Evolutionary conservation across 768 basidiomycete genomes (phyloP), one percentile per base, ranked within the genome.

Genomic region (Naganishia friedmannii): DNA sequence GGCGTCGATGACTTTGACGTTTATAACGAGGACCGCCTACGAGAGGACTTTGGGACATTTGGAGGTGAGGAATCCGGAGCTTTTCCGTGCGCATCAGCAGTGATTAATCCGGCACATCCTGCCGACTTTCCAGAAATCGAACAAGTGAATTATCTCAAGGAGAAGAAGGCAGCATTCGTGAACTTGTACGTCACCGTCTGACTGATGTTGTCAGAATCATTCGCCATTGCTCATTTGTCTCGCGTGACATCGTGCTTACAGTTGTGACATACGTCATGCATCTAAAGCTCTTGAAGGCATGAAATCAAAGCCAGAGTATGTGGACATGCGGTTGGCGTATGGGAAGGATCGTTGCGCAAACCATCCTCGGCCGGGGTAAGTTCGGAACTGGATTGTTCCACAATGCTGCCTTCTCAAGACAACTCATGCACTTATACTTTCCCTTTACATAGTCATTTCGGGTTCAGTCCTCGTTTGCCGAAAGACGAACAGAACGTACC

Each of bases 251-350:
- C 9, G 15, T 31, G 34, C 32, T 54, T 89, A 93, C 77, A 96
- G 95, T 84, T 95, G 93, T 39, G 93, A 93, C 83, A 88, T 96
- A 74, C 88, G 89, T 63, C 94, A 94, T 77, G 93, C 93, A 15
- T 93, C 93, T 85, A 97, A 97, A 84, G 93, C 95, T n/a, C 94
- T 98, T 76, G 95, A 98, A 69, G 90, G 89, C 9, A 87, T 96
- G 82, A 95, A 95, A 86, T 23, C 56, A 39, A 91, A 92, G 78
- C 87, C 91, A 1, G 94, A 97, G 78, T 98, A 98, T 78, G 84
- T 87, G 21, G 89, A 88, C 80, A 83, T 97, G 74, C 89, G 92
- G 48, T 91, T 99, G 70, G 89, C 93, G 19, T 93, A 94, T 81
- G 93, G 94, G 70, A 97, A 96, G 80, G 93, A 96, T 77, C 87